Conservation (phyloP, 2,329 filamentous ascomycete species). For the Ophiocordyceps camponoti-floridani region DNA sequence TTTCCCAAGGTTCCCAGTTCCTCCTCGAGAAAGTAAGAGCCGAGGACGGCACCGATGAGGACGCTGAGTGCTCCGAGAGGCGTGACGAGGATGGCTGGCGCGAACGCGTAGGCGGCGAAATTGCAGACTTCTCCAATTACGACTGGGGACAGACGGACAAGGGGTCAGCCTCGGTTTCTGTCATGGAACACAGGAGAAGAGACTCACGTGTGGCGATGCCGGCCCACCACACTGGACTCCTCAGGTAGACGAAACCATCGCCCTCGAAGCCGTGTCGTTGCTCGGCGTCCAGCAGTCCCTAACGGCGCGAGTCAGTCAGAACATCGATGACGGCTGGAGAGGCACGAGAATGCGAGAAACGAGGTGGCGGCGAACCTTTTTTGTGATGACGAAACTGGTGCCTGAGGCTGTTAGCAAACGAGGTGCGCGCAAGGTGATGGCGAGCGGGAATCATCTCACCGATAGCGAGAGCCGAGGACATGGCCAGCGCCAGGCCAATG, state of each 20-base stretch:
- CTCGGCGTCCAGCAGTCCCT: conserved; percentile 82
- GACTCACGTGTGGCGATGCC: conserved; percentile 72
- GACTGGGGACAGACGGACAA: conserved; percentile 44
- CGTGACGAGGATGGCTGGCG: conserved; percentile 94
- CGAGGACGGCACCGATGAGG: conserved; percentile 82
- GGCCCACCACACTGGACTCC: conserved; percentile 93
- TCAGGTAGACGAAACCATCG: conserved; percentile 85
- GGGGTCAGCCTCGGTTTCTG: conserved; percentile 9
- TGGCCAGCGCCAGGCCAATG: conserved; percentile 57
- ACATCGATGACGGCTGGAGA: background rate
- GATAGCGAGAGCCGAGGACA: conserved; percentile 58
- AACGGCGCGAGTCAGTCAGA: conserved; percentile 1
- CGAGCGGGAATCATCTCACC: conserved; percentile 29
- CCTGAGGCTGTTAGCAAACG: conserved; percentile 28
- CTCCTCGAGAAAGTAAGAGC: conserved; percentile 87
- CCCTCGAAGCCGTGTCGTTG: conserved; percentile 91
- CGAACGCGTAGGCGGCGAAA: conserved; percentile 95
- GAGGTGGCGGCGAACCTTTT: conserved; percentile 48
- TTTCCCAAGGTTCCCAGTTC: conserved; percentile 80
- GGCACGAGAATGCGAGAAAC: background rate
- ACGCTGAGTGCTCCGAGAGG: conserved; percentile 87
- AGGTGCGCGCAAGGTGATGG: background rate
- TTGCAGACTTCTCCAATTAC: conserved; percentile 88
- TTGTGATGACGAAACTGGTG: conserved; percentile 96
- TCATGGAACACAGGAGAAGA: background rate